A percentile compares a stretch with the other conserved stretches of the same genome.
phyloP scores from a whole-genome alignment of 2,329 filamentous ascomycete species.

The Diaporthe caulivora region DNA sequence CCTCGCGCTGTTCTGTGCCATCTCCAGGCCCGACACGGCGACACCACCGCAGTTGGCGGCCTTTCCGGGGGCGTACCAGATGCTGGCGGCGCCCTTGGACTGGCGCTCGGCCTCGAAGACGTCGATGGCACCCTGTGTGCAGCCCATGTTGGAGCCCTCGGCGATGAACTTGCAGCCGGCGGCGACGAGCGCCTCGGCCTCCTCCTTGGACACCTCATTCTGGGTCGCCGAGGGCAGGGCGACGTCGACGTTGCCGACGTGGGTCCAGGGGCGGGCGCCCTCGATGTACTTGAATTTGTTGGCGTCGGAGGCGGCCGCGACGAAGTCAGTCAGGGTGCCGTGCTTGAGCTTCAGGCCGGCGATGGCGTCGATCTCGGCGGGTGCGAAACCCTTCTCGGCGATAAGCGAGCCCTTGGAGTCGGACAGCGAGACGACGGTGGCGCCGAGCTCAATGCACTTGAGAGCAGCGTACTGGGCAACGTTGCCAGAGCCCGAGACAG shows the following conservation, averaged over 20 bases:
- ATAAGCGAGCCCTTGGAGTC: slow-evolving; percentile 91
- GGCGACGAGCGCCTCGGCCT: slow-evolving; percentile 84
- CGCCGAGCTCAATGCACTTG: slow-evolving; percentile 96
- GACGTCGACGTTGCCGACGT: slow-evolving; percentile 90
- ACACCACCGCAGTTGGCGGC: slow-evolving; percentile 98
- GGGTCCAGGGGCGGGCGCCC: slow-evolving; percentile 90
- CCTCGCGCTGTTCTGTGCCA: slow-evolving; percentile 94
- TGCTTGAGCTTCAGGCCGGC: slow-evolving; percentile 88
- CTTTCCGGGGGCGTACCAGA: slow-evolving; percentile 98
- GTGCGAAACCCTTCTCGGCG: slow-evolving; percentile 80
- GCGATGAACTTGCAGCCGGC: slow-evolving; percentile 87
- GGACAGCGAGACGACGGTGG: slow-evolving; percentile 90
- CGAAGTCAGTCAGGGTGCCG: slow-evolving; percentile 75
- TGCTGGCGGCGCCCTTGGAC: slow-evolving; percentile 74
- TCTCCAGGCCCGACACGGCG: slow-evolving; percentile 96
- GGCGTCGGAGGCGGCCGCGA: slow-evolving; percentile 62
- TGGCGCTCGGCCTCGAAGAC: slow-evolving; percentile 85
- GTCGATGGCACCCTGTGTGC: slow-evolving; percentile 94
- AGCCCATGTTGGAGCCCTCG: slow-evolving; percentile 99
- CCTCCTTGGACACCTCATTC: slow-evolving; percentile 95
- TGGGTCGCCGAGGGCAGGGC: slow-evolving; percentile 95
- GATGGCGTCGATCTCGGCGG: slow-evolving; percentile 83
- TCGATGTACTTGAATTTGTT: slow-evolving; percentile 84
- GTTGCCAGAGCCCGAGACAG: slow-evolving; percentile 97
- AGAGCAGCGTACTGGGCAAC: slow-evolving; percentile 97